Percentiles rank a stretch among this genome's conserved stretches.
Conservation (phyloP, 805 yeast genomes). For the Wickerhamomyces tratensis region DNA sequence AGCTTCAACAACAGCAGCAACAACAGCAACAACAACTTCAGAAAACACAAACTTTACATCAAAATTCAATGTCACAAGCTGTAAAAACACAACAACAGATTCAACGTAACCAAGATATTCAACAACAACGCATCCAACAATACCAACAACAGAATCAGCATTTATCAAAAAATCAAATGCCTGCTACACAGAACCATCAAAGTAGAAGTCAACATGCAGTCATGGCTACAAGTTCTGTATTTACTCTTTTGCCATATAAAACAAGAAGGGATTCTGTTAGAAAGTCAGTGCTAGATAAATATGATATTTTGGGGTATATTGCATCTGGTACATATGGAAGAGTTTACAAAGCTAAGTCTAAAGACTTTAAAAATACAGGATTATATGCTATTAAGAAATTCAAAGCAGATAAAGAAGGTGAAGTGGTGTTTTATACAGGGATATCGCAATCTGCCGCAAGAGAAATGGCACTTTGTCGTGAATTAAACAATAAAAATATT, state of each 20-base stretch:
- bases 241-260: constrained; percentile 50
- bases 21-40: constrained; percentile 9
- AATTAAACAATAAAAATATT: constrained; percentile 69
- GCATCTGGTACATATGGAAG: constrained; percentile 98
- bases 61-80: neutral
- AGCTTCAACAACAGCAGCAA: constrained; percentile 4
- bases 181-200: neutral
- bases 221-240: constrained; percentile 45
- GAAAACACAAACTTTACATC: constrained; percentile 1
- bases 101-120: neutral
- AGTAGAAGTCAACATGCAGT: constrained; percentile 17
- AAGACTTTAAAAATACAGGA: constrained; percentile 17
- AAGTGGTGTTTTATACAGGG: constrained; percentile 83
- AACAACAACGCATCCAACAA: neutral
- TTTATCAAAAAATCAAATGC: too few species aligned
- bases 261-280: constrained; percentile 56
- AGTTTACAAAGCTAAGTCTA: constrained; percentile 77
- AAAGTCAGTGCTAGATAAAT: constrained; percentile 70
- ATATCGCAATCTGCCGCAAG: constrained; percentile 93
- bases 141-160: neutral
- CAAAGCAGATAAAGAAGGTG: constrained; percentile 89
- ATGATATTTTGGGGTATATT: constrained; percentile 86
- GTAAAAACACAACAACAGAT: neutral
- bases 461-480: constrained; percentile 93
- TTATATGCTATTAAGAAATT: constrained; percentile 83